A percentile compares a stretch with the other conserved stretches of the same genome.
Evolutionary conservation across 2,329 filamentous ascomycete genomes (phyloP).

Genomic region (Calcarisporium arbuscula): DNA sequence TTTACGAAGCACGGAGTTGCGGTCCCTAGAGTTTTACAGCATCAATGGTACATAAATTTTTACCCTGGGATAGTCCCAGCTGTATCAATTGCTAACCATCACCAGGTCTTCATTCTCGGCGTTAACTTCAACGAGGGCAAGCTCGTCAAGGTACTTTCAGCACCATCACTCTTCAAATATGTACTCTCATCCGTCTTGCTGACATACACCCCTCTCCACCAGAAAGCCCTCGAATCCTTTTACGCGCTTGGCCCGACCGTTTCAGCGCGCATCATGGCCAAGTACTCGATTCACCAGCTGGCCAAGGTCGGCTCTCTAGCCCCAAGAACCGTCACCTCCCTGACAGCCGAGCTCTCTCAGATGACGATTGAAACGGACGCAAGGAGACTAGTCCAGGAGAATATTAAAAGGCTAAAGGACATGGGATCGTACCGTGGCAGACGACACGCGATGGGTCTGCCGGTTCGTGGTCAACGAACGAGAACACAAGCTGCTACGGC

Average conservation of each 20-base stretch:
- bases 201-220: too few species aligned
- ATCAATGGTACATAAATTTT: slow-evolving; percentile 16
- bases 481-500: slow-evolving; percentile 63
- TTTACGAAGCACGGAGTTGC: too few species aligned
- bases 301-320: slow-evolving; percentile 71
- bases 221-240: slow-evolving; percentile 76
- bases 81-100: not conserved
- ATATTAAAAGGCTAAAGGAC: slow-evolving; percentile 80
- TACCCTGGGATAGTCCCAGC: not conserved
- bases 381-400: slow-evolving; percentile 68
- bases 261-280: slow-evolving; percentile 74
- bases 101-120: slow-evolving; percentile 76
- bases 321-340: slow-evolving; percentile 69
- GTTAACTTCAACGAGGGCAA: slow-evolving; percentile 78
- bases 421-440: slow-evolving; percentile 87
- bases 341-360: slow-evolving; percentile 78
- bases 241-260: slow-evolving; percentile 73
- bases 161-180: too few species aligned
- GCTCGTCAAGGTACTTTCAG: slow-evolving; percentile 66
- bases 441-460: slow-evolving; percentile 86
- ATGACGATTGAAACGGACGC: slow-evolving; percentile 95
- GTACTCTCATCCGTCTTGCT: too few species aligned
- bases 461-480: slow-evolving; percentile 85
- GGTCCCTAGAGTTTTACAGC: too few species aligned
- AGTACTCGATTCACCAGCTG: slow-evolving; percentile 79